phyloP scores from a whole-genome alignment of 371 early-diverging fungal species.

The Ordospora pajunii region DNA sequence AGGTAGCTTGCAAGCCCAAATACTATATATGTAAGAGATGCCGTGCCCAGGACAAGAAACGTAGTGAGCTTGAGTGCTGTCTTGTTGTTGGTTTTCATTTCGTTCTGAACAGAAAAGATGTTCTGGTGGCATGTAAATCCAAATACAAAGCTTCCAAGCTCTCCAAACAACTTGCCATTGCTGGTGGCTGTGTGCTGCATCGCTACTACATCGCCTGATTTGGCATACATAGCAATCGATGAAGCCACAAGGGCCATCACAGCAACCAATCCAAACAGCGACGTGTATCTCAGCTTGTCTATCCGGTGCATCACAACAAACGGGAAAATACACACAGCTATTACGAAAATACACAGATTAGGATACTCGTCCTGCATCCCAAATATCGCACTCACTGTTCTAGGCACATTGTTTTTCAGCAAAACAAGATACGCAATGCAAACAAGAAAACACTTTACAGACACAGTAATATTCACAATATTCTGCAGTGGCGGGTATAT shows the following conservation, averaged over 20 bases:
- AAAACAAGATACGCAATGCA: conserved; percentile 22
- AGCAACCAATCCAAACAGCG: conserved; percentile 28
- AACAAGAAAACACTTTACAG: conserved; percentile 39
- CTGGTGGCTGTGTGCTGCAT: not conserved
- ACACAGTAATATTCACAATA: conserved; percentile 19
- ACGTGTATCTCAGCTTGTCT: conserved; percentile 23
- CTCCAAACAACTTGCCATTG: not conserved
- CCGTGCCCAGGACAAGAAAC: not conserved
- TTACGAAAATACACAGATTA: not conserved
- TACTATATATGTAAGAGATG: conserved; percentile 10
- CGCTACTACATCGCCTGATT: not conserved
- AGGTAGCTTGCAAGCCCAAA: conserved; percentile 41
- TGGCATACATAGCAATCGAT: conserved; percentile 1
- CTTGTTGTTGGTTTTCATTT: not conserved
- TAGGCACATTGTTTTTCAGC: not conserved
- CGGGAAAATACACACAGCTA: conserved; percentile 15
- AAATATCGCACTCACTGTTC: not conserved
- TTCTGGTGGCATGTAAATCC: conserved; percentile 49
- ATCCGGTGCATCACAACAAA: conserved; percentile 24
- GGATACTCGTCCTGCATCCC: not conserved
- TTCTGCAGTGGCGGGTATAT: conserved; percentile 11
- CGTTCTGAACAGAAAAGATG: conserved; percentile 46
- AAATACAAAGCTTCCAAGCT: conserved; percentile 40
- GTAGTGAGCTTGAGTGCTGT: not conserved
- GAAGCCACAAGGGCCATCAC: conserved; percentile 15